Evolutionary conservation across 768 basidiomycete genomes (phyloP).

Genomic region (Suillus brevipes): DNA sequence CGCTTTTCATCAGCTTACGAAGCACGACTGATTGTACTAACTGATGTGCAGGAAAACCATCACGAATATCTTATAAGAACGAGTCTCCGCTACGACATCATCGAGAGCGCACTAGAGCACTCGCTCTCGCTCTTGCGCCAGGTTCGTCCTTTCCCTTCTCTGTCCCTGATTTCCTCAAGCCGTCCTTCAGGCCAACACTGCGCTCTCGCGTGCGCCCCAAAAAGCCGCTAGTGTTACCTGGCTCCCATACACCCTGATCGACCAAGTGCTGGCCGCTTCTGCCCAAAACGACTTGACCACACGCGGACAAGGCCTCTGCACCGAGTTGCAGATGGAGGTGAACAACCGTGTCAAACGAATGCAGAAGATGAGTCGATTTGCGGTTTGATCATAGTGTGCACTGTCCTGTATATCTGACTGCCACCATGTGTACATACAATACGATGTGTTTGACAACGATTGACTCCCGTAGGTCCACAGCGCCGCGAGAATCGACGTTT

Average conservation of each 20-base stretch:
- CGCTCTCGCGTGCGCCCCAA: constrained; percentile 50
- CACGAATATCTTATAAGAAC: constrained; percentile 83
- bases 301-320: constrained; percentile 40
- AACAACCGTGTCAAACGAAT: constrained; percentile 65
- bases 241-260: constrained; percentile 82
- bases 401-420: neutral
- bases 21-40: constrained; percentile 4
- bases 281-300: constrained; percentile 50
- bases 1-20: neutral
- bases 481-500: neutral
- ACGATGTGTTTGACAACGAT: neutral
- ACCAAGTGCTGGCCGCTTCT: constrained; percentile 75
- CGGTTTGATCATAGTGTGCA: neutral
- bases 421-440: constrained; percentile 6
- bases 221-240: constrained; percentile 65
- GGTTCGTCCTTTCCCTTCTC: constrained; percentile 43
- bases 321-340: constrained; percentile 58
- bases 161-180: constrained; percentile 13
- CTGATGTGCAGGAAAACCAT: constrained; percentile 55
- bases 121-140: constrained; percentile 70
- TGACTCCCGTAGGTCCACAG: neutral
- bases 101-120: constrained; percentile 76
- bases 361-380: constrained; percentile 58
- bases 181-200: constrained; percentile 49
- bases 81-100: constrained; percentile 74